Evolutionary conservation across 2,329 filamentous ascomycete species (phyloP).

Genomic region (Scopulariopsis brevicaulis): DNA sequence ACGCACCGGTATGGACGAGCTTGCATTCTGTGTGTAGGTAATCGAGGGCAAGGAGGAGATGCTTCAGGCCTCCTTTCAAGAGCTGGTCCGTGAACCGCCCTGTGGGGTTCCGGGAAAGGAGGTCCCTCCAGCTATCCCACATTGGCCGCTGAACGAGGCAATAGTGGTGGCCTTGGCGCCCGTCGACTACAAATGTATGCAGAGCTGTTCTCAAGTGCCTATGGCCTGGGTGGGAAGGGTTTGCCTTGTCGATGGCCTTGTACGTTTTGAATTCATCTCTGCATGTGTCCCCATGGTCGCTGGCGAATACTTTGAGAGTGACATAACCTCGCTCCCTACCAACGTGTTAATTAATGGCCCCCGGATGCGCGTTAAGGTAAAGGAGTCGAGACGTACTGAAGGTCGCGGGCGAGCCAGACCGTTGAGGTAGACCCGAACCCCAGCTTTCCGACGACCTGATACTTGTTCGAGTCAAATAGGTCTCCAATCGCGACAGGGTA

Average conservation of each 20-base stretch:
- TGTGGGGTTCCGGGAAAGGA: slow-evolving; percentile 22
- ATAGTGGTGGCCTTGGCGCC: slow-evolving; percentile 18
- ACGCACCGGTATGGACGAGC: slow-evolving; percentile 29
- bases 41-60: slow-evolving; percentile 25
- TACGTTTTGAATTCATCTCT: no score
- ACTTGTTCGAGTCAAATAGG: slow-evolving; percentile 10
- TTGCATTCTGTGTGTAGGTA: slow-evolving; percentile 27
- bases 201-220: slow-evolving; percentile 13
- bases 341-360: no score
- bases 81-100: slow-evolving; percentile 24
- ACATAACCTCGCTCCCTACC: neutral
- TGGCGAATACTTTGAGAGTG: slow-evolving; percentile 10
- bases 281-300: slow-evolving; percentile 2
- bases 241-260: no score
- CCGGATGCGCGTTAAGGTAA: neutral
- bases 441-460: slow-evolving; percentile 13
- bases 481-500: slow-evolving; percentile 12
- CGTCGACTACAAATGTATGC: slow-evolving; percentile 16
- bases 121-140: slow-evolving; percentile 25
- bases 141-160: slow-evolving; percentile 25
- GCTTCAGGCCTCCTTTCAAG: slow-evolving; percentile 22
- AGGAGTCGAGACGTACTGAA: slow-evolving; percentile 6
- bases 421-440: slow-evolving; percentile 13
- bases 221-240: slow-evolving; percentile 16
- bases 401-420: slow-evolving; percentile 13